Percentiles rank a stretch among this genome's conserved stretches.
Evolutionary conservation across 768 basidiomycete genomes (phyloP).

Genomic region (Boletellus ananiceps): DNA sequence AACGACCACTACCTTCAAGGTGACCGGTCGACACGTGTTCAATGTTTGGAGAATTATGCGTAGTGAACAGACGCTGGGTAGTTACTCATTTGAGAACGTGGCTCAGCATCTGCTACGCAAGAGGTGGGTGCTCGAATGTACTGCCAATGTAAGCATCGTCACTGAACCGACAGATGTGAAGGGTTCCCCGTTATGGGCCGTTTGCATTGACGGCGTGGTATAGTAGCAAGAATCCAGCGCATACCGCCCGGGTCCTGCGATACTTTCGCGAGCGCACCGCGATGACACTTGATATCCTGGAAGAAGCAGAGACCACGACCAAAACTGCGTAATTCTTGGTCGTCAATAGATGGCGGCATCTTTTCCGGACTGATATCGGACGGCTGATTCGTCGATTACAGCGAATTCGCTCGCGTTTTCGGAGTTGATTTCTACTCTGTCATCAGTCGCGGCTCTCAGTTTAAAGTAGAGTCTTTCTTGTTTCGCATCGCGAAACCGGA

Average conservation of each 20-base stretch:
- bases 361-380: neutral
- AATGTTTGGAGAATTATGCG: constrained; percentile 94
- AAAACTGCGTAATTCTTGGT: constrained; percentile 72
- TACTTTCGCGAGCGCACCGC: constrained; percentile 63
- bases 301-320: constrained; percentile 74
- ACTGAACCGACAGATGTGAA: constrained; percentile 25
- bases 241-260: constrained; percentile 49
- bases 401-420: constrained; percentile 96
- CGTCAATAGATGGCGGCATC: neutral
- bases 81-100: constrained; percentile 88
- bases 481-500: constrained; percentile 97
- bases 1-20: constrained; percentile 78
- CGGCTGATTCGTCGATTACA: constrained; percentile 29
- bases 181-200: constrained; percentile 71
- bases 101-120: constrained; percentile 73
- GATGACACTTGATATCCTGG: constrained; percentile 75
- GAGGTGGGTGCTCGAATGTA: constrained; percentile 45
- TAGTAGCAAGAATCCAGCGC: constrained; percentile 51
- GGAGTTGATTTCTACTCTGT: constrained; percentile 97
- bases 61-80: constrained; percentile 68
- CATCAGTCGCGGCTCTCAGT: constrained; percentile 91
- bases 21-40: constrained; percentile 84
- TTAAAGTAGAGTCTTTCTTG: constrained; percentile 99
- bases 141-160: neutral
- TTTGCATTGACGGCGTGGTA: constrained; percentile 67